Evolutionary conservation across 31 red algal species (phyloP), one percentile per base, ranked within the genome.

Genomic region (Pterothamnion heteromorphum): DNA sequence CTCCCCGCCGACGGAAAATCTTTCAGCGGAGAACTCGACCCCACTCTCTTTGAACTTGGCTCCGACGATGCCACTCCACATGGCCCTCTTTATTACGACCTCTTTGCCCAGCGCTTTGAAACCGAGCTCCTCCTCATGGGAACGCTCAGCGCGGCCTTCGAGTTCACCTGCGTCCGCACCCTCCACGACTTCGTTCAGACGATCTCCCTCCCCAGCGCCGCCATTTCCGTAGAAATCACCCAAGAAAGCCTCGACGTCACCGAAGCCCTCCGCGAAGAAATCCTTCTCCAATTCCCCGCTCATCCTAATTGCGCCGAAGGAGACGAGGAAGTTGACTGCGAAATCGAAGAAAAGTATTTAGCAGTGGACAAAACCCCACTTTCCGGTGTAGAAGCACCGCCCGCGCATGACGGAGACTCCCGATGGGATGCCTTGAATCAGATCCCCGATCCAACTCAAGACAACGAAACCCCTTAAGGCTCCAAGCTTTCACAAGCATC

Each of bases 91-190:
- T 18, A 83, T 9, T 20, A 26, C 9, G 80, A 83, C 30, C 18
- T 83, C n/a, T 31, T 14, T 26, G 80, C 23, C n/a, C 80, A 83
- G 80, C 80, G 80, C 80, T 83, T 83, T 31, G 80, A 83, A 9
- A 9, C 5, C 27, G 80, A 83, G 80, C 80, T 83, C 20, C 23
- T 83, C 9, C 80, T 83, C 21, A 9, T 5, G 5, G 80, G 80
- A 83, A 24, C 20, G 20, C 21, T 83, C 21, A 27, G 80, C 5
- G 80, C 80, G 14, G 21, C 80, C 21, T 83, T 83, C 23, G n/a
- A 83, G 9, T 83, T 83, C 23, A 83, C 5, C 21, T 83, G 80
- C 23, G 27, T 31, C 80, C 9, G 80, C 5, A 26, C 21, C 80
- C 5, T 20, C 23, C 5, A 83, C 20, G 14, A 20, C n/a, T 83